Conservation (phyloP, 2,329 filamentous ascomycete species). For the Hypoxylon sp. region DNA sequence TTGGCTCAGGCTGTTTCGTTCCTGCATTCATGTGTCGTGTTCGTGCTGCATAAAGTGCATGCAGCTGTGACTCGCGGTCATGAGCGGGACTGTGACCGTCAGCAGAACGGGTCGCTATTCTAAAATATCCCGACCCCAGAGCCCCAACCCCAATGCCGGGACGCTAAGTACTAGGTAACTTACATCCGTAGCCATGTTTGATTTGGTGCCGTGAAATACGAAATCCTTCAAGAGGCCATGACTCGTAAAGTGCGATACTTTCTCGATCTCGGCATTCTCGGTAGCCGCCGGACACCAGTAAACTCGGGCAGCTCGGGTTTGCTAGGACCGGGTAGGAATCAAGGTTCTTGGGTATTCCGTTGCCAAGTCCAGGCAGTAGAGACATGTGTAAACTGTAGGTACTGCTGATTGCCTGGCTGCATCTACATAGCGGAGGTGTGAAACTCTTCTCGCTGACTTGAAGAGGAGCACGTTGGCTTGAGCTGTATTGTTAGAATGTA, state of each 20-base stretch:
- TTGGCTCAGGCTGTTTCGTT: slow-evolving; percentile 6
- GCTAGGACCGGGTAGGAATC: slow-evolving; percentile 10
- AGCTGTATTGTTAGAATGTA: slow-evolving; percentile 1
- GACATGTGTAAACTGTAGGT: too few relatives aligned
- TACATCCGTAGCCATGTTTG: slow-evolving; percentile 12
- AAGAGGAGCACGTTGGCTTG: too few relatives aligned
- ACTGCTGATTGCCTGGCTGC: too few relatives aligned
- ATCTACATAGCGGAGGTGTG: too few relatives aligned
- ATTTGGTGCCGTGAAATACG: slow-evolving; percentile 2
- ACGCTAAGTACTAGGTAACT: too few relatives aligned
- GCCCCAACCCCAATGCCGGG: slow-evolving; percentile 15
- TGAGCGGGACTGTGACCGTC: slow-evolving; percentile 15
- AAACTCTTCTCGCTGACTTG: too few relatives aligned
- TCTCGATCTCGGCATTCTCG: slow-evolving; percentile 3
- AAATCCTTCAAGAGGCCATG: slow-evolving; percentile 3
- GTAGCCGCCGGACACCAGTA: slow-evolving; percentile 2
- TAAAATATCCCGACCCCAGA: slow-evolving; percentile 33
- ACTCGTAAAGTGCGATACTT: slow-evolving; percentile 5
- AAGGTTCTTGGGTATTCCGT: slow-evolving; percentile 6
- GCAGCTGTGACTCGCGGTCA: slow-evolving; percentile 19
- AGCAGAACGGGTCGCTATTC: slow-evolving; percentile 28
- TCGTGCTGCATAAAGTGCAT: slow-evolving; percentile 9
- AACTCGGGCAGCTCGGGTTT: slow-evolving; percentile 2
- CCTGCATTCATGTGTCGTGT: slow-evolving; percentile 12
- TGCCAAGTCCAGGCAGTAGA: too few relatives aligned